Evolutionary conservation across 129 eudicot species (phyloP), one percentile per base, ranked within the genome.

Genomic region (Flaveria ramosissima): DNA sequence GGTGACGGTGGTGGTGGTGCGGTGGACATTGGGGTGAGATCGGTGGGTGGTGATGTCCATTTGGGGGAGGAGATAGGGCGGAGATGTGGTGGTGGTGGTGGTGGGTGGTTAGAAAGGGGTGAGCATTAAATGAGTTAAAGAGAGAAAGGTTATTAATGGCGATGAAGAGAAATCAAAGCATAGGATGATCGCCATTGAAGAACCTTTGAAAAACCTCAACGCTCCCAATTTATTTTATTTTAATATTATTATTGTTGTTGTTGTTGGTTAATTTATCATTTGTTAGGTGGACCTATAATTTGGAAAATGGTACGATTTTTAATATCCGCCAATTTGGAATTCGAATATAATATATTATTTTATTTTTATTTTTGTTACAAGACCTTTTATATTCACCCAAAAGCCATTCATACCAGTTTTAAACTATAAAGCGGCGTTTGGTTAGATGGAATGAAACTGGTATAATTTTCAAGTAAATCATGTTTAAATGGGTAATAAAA

Each of bases 81-180:
- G 78, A 48, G 63, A 52, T 43, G 21, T 43, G 30, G 67, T 73
- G 80, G 75, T 42, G 77, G 61, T 81, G 72, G 78, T 45, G 57
- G 55, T 74, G 74, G 74, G 71, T 45, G 45, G 48, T 74, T 62
- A 73, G 83, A 16, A 71, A 76, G 9, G 46, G 86, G 41, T 65
- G 78, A 59, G 97, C 96, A 89, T 92, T 92, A 87, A 92, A 82
- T 86, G 73, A 52, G 43, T 50, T 27, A 17, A 11, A 70, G 8
- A 46, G 71, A 75, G 87, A 52, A 84, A 30, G 74, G 20, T 45
- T 84, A 89, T 84, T 89, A 62, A 71, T 79, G 83, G 72, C 32
- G 82, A 51, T 16, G 39, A 27, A 79, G 73, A 79, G 78, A 21
- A 77, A 55, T 69, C 75, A 69, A 77, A 77, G 81, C 48, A 24